Evolutionary conservation across 2,329 filamentous ascomycete genomes (phyloP), one percentile per base, ranked within the genome.

Genomic region (Fusarium zealandicum): DNA sequence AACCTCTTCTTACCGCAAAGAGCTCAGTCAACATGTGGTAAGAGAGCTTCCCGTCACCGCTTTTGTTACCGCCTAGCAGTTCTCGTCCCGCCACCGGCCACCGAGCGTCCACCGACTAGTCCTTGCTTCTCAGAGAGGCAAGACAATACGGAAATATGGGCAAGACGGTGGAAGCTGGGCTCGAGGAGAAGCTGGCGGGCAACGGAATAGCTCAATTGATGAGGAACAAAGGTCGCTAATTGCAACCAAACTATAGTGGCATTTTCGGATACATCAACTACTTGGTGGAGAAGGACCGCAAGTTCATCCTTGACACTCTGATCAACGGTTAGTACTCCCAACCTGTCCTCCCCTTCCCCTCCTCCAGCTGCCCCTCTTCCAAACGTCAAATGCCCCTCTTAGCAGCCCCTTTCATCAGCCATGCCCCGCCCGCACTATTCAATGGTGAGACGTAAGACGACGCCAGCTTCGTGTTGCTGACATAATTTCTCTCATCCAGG

Each of bases 241-340:
- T 41, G 38, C 59, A 57, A 4, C 38, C 33, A 57, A 59, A 53
- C 56, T 54, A 57, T 64, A 93, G 90, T 88, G 91, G 91, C 77
- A 96, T 95, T 79, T 96, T 98, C 81, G 93, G 93, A 71, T 98
- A 98, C 84, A 91, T 98, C 82, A 98, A 98, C 83, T 98, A 98
- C 80, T 82, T 98, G 76, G 92, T 98, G 75, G 95, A 98, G 85
- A 97, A 96, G 86, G 93, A 98, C 82, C 87, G 95, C 76, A 93
- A 91, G 79, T 96, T 90, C 80, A 96, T 98, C 76, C 84, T 98
- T 73, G 88, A 97, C 75, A 98, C 93, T 61, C 84, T 99, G 68
- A 90, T 97, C 76, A 97, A 98, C 82, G 93, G 92, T 92, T 78
- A 77, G 88, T 80, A 57, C 57, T 62, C 61, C 59, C 50, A 41